These are phyloP conservation scores for Solanum appendiculatum DNA, from an alignment of 257 asterid genomes.

Conservation along the genomic window DNA sequence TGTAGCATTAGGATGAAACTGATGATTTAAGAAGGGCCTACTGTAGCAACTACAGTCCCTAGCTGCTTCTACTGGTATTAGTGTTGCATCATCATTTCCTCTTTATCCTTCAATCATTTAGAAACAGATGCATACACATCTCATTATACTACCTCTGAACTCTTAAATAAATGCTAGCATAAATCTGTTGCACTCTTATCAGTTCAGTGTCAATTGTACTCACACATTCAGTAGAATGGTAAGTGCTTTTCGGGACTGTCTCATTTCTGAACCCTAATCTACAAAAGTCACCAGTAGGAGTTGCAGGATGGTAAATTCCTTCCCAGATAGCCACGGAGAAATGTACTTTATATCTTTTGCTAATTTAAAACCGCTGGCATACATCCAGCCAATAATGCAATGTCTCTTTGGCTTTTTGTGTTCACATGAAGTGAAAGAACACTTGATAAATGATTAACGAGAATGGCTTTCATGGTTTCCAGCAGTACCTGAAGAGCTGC, in stretches of 20 bases:
- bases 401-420: neutral
- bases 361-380: neutral
- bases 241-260: neutral
- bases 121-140: neutral
- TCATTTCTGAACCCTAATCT: neutral
- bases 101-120: neutral
- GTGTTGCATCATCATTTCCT: neutral
- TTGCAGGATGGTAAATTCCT: neutral
- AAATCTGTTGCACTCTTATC: neutral
- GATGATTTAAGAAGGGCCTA: neutral
- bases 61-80: neutral
- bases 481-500: neutral
- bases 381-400: neutral
- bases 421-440: neutral
- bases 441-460: neutral
- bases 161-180: neutral
- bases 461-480: neutral
- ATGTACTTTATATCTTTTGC: neutral
- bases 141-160: neutral
- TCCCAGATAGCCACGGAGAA: neutral
- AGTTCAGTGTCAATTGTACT: neutral
- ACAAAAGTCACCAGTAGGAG: neutral
- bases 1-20: neutral
- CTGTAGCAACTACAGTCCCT: neutral
- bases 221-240: neutral